Evolutionary conservation across 441 rosid genomes (phyloP), one percentile per base, ranked within the genome.

Genomic region (Pelargonium australe): DNA sequence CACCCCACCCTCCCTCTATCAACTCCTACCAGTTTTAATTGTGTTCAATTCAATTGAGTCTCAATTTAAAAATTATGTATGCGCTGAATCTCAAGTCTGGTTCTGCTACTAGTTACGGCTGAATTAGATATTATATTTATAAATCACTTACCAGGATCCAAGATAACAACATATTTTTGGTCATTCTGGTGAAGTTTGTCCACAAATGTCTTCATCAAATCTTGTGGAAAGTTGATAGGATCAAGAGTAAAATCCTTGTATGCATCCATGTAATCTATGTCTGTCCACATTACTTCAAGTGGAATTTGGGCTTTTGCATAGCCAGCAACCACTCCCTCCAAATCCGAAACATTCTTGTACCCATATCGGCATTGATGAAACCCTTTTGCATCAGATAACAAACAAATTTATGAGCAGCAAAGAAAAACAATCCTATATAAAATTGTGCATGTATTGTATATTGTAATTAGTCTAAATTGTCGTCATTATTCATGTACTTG

Each of bases 211-310:
- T 76, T 85, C 95, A 89, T 79, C 66, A 16, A 69, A 2, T 83
- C 82, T 23, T 47, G 70, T 0, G 96, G 92, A 74, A 86, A 89
- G 74, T 89, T 89, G 31, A 80, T 37, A 0, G 96, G 94, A 67
- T 89, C 84, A 62, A 91, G 81, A 53, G 97, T 88, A 77, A 91
- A 91, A 75, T 80, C 94, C 82, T 86, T 86, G 44, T 40, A 85
- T 0, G 57, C 85, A 17, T 87, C 92, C 97, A 91, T 91, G 82
- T 91, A 77, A 68, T 91, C 96, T 13, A 91, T 91, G 67, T 89
- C 94, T 0, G 89, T 84, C 96, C 97, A 91, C 83, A 91, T 89
- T 5, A 86, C 96, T 74, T 91, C 97, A 9, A 89, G 89, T 14
- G 91, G 94, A 19, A 91, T 89, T 0, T 68, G 57, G 43, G 94